Evolutionary conservation across 352 stramenopile genomes (phyloP).

Genomic region (Globisporangium iwayamae): DNA sequence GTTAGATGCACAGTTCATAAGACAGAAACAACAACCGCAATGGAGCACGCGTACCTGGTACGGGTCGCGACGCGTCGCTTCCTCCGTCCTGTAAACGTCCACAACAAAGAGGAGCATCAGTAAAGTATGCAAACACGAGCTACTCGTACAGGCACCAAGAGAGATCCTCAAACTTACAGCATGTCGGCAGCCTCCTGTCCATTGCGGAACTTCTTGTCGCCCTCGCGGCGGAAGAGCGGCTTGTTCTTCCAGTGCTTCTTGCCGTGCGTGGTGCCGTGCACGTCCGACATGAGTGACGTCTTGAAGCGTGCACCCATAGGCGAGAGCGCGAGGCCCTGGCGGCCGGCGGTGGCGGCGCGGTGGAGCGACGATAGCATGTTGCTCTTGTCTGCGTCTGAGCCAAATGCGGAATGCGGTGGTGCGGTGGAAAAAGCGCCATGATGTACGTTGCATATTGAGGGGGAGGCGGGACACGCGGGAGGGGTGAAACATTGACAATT

Average conservation of each 20-base stretch:
- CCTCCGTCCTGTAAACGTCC: slow-evolving; percentile 39
- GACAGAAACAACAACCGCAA: background rate
- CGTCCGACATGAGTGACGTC: slow-evolving; percentile 84
- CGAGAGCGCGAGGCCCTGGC: slow-evolving; percentile 13
- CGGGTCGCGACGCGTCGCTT: slow-evolving; percentile 71
- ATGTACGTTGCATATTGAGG: slow-evolving; percentile 1
- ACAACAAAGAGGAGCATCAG: background rate
- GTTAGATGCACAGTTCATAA: background rate
- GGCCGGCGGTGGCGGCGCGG: slow-evolving; percentile 19
- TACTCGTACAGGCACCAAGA: background rate
- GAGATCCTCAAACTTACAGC: slow-evolving; percentile 38
- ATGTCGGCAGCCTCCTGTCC: slow-evolving; percentile 95
- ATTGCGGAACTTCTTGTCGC: slow-evolving; percentile 95
- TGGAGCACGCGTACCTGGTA: slow-evolving; percentile 34
- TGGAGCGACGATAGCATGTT: slow-evolving; percentile 29
- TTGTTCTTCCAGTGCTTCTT: slow-evolving; percentile 96
- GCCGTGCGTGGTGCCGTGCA: slow-evolving; percentile 84
- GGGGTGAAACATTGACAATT: background rate
- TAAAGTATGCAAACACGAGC: background rate
- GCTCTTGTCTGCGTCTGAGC: background rate
- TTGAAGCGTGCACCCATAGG: slow-evolving; percentile 25
- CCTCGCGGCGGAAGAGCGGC: slow-evolving; percentile 94
- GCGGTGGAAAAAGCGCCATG: slow-evolving; percentile 4
- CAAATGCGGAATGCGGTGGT: background rate
- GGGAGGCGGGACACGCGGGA: background rate